phyloP scores from a whole-genome alignment of 306 rosid species.

The Cicer arietinum region DNA sequence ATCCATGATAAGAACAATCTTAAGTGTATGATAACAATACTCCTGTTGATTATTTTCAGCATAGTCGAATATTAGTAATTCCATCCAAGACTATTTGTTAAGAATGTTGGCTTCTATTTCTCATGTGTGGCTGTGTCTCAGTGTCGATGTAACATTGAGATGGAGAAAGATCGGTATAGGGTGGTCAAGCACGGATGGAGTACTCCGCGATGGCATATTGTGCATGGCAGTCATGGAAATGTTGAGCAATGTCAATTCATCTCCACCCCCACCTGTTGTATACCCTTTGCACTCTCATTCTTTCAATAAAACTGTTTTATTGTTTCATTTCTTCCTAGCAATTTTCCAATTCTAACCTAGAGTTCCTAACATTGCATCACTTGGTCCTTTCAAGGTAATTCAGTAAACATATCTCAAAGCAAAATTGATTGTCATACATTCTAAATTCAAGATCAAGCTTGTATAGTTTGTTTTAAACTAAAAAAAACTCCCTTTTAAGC shows the following conservation, averaged over 20 bases:
- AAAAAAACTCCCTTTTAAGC: too few species aligned
- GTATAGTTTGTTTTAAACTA: not conserved
- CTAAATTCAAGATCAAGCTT: not conserved
- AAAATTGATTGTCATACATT: not conserved
- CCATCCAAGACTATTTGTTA: not conserved
- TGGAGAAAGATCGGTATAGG: not conserved
- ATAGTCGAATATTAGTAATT: not conserved
- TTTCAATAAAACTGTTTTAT: not conserved
- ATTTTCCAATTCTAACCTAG: not conserved
- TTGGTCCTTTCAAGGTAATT: not conserved
- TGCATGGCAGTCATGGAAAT: not conserved
- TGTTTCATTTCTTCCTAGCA: not conserved
- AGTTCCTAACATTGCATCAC: slow-evolving; percentile 8
- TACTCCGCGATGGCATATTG: not conserved
- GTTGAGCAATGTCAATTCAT: not conserved
- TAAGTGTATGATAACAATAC: not conserved
- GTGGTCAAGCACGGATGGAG: not conserved
- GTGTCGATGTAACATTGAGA: too few species aligned
- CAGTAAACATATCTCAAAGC: not conserved
- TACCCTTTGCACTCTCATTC: not conserved
- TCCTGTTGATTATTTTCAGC: not conserved
- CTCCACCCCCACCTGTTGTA: not conserved
- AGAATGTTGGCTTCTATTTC: not conserved
- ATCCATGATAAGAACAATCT: not conserved
- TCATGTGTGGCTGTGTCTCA: not conserved